These are phyloP conservation scores for Suhomyces panamericanus DNA, from an alignment of 1,139 yeast genomes.

Conservation along the genomic window DNA sequence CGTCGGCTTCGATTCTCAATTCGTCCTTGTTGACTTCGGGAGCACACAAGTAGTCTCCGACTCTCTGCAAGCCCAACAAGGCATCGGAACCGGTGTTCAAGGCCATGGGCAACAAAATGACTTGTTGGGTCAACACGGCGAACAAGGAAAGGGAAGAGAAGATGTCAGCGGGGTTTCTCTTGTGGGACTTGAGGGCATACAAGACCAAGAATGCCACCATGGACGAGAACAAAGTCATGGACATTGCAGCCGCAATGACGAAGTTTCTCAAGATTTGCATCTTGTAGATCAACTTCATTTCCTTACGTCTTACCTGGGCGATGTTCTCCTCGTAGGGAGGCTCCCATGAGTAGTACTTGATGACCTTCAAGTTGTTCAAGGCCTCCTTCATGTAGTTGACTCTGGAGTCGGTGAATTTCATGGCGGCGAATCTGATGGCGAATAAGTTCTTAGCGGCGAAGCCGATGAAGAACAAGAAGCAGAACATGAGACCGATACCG, in stretches of 20 bases:
- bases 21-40: constrained; percentile 26
- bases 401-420: constrained; percentile 55
- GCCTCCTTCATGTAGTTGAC: constrained; percentile 65
- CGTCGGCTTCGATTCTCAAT: constrained; percentile 19
- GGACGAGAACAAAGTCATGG: constrained; percentile 67
- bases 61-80: constrained; percentile 59
- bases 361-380: constrained; percentile 62
- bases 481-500: constrained; percentile 48
- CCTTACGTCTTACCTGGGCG: constrained; percentile 46
- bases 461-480: constrained; percentile 42
- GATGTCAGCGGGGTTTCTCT: constrained; percentile 66
- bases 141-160: constrained; percentile 80
- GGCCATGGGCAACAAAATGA: constrained; percentile 70
- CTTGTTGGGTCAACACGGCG: constrained; percentile 53
- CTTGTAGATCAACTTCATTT: constrained; percentile 48
- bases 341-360: constrained; percentile 74
- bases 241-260: constrained; percentile 55
- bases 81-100: constrained; percentile 70
- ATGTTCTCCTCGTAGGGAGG: constrained; percentile 52
- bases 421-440: constrained; percentile 43
- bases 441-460: constrained; percentile 40
- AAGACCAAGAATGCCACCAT: constrained; percentile 72
- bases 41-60: constrained; percentile 51
- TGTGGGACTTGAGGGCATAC: constrained; percentile 46
- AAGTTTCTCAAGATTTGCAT: constrained; percentile 60